Base-by-base conservation (phyloP, 2,329 filamentous ascomycete genomes). In the Cordyceps militaris region DNA sequence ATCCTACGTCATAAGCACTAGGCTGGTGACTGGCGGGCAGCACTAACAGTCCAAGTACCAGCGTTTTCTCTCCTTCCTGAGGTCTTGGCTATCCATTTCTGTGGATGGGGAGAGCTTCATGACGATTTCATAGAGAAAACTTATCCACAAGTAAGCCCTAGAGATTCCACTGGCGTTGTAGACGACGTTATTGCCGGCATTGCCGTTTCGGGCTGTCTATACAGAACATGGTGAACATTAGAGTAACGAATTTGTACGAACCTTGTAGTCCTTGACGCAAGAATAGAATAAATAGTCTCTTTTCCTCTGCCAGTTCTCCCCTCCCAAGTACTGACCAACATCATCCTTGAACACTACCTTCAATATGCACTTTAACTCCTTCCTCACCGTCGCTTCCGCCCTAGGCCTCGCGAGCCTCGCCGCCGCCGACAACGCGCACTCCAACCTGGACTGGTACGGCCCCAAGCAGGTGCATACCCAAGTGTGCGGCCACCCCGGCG, bases 41-140 rank as follows among this genome's bases (percentile, higher is more conserved):
- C 43, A 42, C 53, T 42, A 89, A 68, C 38, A 55, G 42, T 11
- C 28, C 52, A 54, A 46, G 24, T 46, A 38, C 52, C 14, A 4
- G 38, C n/a, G 10, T 11, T 8, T 23, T 32, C 26, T 43, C 21
- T 32, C 13, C 6, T n/a, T 43, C 5, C 14, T 11, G 1, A 11
- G n/a, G 36, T 43, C 36, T 43, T 30, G 11, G 49, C 49, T 14
- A 9, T 9, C 3, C 13, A 4, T 32, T 32, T 53, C 19, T 43
- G 7, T 44, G 38, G 23, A n/a, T 6, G 21, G 23, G 11, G 26
- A n/a, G 26, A 51, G 24, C 24, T 30, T 34, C 38, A 47, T 55
- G 42, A 55, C 52, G 42, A 47, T 21, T 8, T 28, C 36, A 42
- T 19, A 47, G 9, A 14, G 38, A 43, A 26, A 24, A 26, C 3